These are phyloP conservation scores for Phylloporus rhodoxanthus DNA, from an alignment of 768 basidiomycete species.

Conservation along the genomic window DNA sequence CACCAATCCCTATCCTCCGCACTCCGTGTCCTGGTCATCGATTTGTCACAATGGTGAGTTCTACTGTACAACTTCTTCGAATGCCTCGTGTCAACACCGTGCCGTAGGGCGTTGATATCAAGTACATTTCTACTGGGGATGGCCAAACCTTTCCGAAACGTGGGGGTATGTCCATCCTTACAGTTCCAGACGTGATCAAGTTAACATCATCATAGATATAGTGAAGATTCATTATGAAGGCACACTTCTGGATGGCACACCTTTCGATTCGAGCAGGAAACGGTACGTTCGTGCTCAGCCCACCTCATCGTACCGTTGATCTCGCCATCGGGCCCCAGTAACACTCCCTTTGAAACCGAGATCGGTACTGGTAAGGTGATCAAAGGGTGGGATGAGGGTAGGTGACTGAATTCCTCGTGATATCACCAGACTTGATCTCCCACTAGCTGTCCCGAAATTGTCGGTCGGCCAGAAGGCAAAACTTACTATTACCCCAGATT, in stretches of 20 bases:
- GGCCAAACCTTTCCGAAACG: slow-evolving; percentile 55
- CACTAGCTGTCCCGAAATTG: slow-evolving; percentile 65
- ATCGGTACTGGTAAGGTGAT: slow-evolving; percentile 83
- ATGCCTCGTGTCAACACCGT: not conserved
- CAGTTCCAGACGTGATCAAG: slow-evolving; percentile 14
- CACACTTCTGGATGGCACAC: slow-evolving; percentile 53
- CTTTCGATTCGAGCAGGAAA: slow-evolving; percentile 74
- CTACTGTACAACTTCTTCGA: slow-evolving; percentile 1
- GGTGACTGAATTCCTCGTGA: slow-evolving; percentile 13
- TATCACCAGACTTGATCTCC: not conserved
- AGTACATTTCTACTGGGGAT: slow-evolving; percentile 56
- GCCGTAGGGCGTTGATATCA: slow-evolving; percentile 64
- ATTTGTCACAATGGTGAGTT: slow-evolving; percentile 31
- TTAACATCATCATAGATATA: slow-evolving; percentile 42
- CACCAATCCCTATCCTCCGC: slow-evolving; percentile 19
- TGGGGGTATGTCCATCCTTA: slow-evolving; percentile 50
- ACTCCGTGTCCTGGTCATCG: slow-evolving; percentile 25
- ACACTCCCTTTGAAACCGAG: slow-evolving; percentile 54
- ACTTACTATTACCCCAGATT: slow-evolving; percentile 69
- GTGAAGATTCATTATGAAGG: slow-evolving; percentile 80
- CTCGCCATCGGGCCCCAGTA: slow-evolving; percentile 34
- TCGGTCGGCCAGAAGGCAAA: slow-evolving; percentile 71
- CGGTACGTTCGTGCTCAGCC: slow-evolving; percentile 41
- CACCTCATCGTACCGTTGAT: not conserved
- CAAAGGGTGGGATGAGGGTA: slow-evolving; percentile 88